Conservation (phyloP, 2,329 filamentous ascomycete species). For the Leptographium procerum region DNA sequence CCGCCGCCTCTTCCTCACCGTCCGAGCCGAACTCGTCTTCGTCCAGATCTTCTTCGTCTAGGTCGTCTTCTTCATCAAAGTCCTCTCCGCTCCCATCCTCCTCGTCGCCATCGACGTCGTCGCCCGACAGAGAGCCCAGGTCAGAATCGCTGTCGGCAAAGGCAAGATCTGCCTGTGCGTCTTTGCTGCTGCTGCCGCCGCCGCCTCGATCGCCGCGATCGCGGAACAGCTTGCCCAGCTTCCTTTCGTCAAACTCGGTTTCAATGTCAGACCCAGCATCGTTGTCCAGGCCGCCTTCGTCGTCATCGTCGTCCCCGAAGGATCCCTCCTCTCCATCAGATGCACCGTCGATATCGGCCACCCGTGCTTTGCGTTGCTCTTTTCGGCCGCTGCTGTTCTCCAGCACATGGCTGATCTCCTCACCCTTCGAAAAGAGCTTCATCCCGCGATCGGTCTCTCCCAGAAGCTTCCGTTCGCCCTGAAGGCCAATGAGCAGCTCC, state of each 20-base stretch:
- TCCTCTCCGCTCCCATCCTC: conserved; percentile 34
- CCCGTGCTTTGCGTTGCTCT: conserved; percentile 42
- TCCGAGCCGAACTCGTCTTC: conserved; percentile 37
- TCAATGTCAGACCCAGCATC: conserved; percentile 33
- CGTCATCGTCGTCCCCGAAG: conserved; percentile 33
- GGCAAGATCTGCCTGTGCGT: conserved; percentile 66
- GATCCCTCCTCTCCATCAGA: conserved; percentile 40
- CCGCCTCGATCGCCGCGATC: conserved; percentile 36
- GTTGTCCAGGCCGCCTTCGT: conserved; percentile 23
- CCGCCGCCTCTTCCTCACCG: conserved; percentile 62
- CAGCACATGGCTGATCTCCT: conserved; percentile 50
- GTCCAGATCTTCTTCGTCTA: conserved; percentile 38
- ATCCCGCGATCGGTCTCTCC: conserved; percentile 76
- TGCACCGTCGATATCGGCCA: conserved; percentile 42
- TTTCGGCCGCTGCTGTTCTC: conserved; percentile 53
- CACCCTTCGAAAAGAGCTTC: conserved; percentile 72
- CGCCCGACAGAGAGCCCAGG: conserved; percentile 69
- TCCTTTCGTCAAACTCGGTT: conserved; percentile 46
- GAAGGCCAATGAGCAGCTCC: conserved; percentile 83
- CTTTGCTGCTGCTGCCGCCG: too few relatives aligned
- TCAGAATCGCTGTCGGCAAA: conserved; percentile 98
- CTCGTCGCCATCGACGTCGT: conserved; percentile 42
- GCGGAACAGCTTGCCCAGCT: conserved; percentile 50
- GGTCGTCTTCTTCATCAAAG: conserved; percentile 38
- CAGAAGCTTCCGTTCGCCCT: conserved; percentile 69